A percentile compares a stretch with the other conserved stretches of the same genome.
Conservation (phyloP, 2,329 filamentous ascomycete genomes). For the Botryotinia convoluta region DNA sequence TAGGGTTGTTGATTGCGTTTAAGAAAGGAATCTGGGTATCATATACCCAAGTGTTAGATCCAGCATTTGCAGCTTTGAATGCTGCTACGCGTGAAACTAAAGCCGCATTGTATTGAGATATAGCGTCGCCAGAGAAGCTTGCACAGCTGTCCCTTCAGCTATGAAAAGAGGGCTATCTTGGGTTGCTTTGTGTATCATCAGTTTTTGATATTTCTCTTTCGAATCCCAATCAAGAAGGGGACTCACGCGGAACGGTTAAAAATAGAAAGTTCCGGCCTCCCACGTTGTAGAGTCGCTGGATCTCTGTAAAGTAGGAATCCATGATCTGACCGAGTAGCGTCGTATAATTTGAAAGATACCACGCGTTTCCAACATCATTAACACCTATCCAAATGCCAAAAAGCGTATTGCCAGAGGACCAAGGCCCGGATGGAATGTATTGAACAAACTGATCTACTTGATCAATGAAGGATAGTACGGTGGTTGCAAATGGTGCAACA, state of each 20-base stretch:
- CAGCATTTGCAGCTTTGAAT: slow-evolving; percentile 1
- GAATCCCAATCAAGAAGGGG: not conserved
- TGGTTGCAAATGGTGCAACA: not conserved
- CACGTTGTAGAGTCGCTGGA: not conserved
- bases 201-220: not conserved
- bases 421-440: not conserved
- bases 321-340: not conserved
- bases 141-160: not conserved
- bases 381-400: slow-evolving; percentile 5
- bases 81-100: not conserved
- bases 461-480: not conserved
- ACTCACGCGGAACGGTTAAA: slow-evolving; percentile 8
- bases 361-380: slow-evolving; percentile 11
- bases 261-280: not conserved
- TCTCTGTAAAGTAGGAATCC: not conserved
- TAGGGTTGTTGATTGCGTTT: not conserved
- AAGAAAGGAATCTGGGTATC: not conserved
- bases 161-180: not conserved
- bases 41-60: not conserved
- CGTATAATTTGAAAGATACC: not conserved
- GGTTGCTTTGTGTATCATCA: not conserved
- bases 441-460: not conserved
- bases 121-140: not conserved
- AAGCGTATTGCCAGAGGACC: not conserved
- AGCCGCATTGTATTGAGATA: slow-evolving; percentile 4